phyloP scores from a whole-genome alignment of 805 yeast species.

The Candida sphagnicola region DNA sequence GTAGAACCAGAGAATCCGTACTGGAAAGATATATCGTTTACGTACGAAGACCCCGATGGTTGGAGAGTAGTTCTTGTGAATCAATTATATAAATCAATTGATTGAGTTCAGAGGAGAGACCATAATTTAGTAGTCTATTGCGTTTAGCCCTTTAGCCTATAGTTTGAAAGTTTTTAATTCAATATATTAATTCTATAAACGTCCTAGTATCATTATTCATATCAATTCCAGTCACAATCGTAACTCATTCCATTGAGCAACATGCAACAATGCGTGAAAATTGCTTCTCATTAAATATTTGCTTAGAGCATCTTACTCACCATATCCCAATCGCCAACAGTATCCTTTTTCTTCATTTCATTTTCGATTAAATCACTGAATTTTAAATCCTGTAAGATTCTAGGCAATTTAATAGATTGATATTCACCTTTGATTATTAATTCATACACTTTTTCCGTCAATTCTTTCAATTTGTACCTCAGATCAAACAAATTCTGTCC shows the following conservation, averaged over 20 bases:
- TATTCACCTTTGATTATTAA: constrained; percentile 15
- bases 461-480: constrained; percentile 16
- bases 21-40: not conserved
- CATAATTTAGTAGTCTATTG: no score
- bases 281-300: no score
- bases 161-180: no score
- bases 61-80: not conserved
- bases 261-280: no score
- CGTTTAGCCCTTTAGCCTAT: no score
- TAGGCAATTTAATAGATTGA: constrained; percentile 6
- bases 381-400: constrained; percentile 16
- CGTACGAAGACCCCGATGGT: not conserved
- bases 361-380: constrained; percentile 18
- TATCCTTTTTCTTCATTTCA: constrained; percentile 17
- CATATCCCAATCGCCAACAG: constrained; percentile 31
- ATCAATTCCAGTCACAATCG: no score
- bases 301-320: constrained; percentile 24
- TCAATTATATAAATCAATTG: no score
- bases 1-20: not conserved
- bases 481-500: constrained; percentile 1
- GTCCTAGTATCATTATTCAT: not conserved
- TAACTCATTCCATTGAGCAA: no score
- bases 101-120: no score
- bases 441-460: constrained; percentile 31
- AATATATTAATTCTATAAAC: no score